Percentiles rank a stretch among this genome's conserved stretches.
Conservation (phyloP, 148 eudicot genomes). For the Oxyria digyna region DNA sequence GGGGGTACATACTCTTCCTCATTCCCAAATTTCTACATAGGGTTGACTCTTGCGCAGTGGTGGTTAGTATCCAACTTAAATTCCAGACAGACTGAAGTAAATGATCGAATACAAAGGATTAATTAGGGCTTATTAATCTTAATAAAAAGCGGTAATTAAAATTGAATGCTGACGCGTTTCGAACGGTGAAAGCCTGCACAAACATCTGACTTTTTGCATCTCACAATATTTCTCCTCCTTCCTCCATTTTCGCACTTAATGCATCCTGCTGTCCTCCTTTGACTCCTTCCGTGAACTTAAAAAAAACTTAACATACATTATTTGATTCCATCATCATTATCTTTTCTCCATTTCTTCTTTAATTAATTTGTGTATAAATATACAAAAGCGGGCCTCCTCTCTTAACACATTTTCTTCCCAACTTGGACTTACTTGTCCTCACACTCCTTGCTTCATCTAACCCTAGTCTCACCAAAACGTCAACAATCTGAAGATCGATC, state of each 20-base stretch:
- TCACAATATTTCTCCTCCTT: background rate
- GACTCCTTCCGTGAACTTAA: conserved; percentile 17
- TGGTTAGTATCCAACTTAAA: background rate
- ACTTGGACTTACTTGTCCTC: background rate
- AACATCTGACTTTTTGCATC: conserved; percentile 26
- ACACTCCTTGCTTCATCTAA: background rate
- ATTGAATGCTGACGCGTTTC: conserved; percentile 37
- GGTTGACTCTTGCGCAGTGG: background rate
- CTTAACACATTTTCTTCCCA: background rate
- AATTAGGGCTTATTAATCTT: too few relatives aligned
- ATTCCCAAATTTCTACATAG: background rate
- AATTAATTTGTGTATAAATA: background rate
- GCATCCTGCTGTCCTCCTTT: conserved; percentile 28
- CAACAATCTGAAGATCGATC: background rate
- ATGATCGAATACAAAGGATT: too few relatives aligned
- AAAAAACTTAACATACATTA: background rate
- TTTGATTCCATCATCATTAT: background rate
- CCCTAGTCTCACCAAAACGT: background rate
- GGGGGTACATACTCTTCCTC: background rate
- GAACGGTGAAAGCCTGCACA: conserved; percentile 15
- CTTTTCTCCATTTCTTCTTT: background rate
- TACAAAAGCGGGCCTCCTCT: background rate
- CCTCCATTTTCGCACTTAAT: conserved; percentile 13
- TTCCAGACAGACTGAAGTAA: too few relatives aligned
- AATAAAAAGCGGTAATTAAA: too few relatives aligned